Percentiles rank a stretch among this genome's conserved stretches.
Conservation (phyloP, 106 monocot genomes). For the Vanilla planifolia region DNA sequence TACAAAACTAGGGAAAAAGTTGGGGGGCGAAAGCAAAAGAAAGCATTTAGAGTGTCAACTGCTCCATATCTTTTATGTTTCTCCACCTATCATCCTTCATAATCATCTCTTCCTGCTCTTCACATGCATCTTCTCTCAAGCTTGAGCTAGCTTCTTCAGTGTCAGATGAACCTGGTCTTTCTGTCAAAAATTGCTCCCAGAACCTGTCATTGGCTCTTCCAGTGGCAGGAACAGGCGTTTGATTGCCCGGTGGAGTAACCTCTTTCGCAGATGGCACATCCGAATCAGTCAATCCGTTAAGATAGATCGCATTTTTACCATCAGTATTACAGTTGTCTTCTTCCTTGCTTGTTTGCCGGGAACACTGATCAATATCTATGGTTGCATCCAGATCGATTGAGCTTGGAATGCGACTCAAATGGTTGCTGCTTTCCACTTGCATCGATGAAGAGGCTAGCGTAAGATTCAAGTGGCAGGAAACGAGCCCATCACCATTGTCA, state of each 20-base stretch:
- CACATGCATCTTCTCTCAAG: constrained; percentile 26
- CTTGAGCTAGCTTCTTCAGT: constrained; percentile 74
- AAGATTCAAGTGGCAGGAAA: constrained; percentile 66
- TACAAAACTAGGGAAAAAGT: too few species aligned
- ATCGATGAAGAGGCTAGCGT: constrained; percentile 65
- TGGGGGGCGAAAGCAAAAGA: not conserved
- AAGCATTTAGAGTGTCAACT: not conserved
- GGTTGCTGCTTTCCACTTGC: constrained; percentile 32
- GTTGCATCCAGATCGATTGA: constrained; percentile 10
- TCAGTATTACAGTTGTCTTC: constrained; percentile 2
- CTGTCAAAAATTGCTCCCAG: constrained; percentile 98
- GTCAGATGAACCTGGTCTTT: constrained; percentile 72
- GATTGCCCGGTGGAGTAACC: constrained; percentile 16
- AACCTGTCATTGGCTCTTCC: constrained; percentile 80
- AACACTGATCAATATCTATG: constrained; percentile 2
- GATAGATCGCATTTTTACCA: constrained; percentile 7
- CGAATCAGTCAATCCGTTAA: not conserved
- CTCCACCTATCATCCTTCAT: constrained; percentile 6
- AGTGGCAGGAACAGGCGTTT: constrained; percentile 20
- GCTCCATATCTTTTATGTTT: constrained; percentile 1
- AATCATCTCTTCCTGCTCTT: constrained; percentile 25
- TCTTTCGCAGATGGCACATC: constrained; percentile 8
- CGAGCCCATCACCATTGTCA: constrained; percentile 44
- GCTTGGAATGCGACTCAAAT: constrained; percentile 8
- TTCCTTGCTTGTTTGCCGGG: constrained; percentile 1